Percentiles rank a stretch among this genome's conserved stretches.
phyloP scores from a whole-genome alignment of 768 basidiomycete genomes.

The Suillus hirtellus region DNA sequence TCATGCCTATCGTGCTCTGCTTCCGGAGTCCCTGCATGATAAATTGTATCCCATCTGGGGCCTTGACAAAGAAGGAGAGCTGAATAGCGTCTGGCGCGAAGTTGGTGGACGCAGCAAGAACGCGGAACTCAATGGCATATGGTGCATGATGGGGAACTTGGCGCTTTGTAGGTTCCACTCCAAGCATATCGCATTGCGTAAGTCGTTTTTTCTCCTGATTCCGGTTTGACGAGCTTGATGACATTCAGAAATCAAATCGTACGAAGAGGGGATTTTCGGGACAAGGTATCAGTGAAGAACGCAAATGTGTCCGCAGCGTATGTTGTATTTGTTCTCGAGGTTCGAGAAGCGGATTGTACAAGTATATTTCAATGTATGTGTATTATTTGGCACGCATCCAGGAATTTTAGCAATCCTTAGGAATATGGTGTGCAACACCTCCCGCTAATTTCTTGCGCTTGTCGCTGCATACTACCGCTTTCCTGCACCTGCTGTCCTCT shows the following conservation, averaged over 20 bases:
- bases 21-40: slow-evolving; percentile 19
- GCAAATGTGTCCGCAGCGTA: not conserved
- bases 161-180: slow-evolving; percentile 67
- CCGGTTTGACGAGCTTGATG: not conserved
- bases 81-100: slow-evolving; percentile 40
- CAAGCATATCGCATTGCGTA: slow-evolving; percentile 64
- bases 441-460: too few relatives aligned
- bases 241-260: slow-evolving; percentile 65
- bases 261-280: slow-evolving; percentile 49
- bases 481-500: too few relatives aligned
- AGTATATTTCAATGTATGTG: not conserved
- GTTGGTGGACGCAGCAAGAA: slow-evolving; percentile 39
- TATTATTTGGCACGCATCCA: not conserved
- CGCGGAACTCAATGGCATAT: slow-evolving; percentile 35
- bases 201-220: slow-evolving; percentile 27
- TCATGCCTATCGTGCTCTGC: slow-evolving; percentile 17
- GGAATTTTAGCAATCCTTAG: not conserved
- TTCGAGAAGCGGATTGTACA: not conserved
- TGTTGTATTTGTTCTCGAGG: not conserved
- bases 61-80: slow-evolving; percentile 33
- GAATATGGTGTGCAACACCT: not conserved
- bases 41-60: slow-evolving; percentile 32
- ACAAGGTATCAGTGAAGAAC: slow-evolving; percentile 22
- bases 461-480: too few relatives aligned
- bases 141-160: slow-evolving; percentile 65